These are phyloP conservation scores for Phytopythium ostracodes DNA, from an alignment of 352 stramenopile genomes.

Conservation along the genomic window DNA sequence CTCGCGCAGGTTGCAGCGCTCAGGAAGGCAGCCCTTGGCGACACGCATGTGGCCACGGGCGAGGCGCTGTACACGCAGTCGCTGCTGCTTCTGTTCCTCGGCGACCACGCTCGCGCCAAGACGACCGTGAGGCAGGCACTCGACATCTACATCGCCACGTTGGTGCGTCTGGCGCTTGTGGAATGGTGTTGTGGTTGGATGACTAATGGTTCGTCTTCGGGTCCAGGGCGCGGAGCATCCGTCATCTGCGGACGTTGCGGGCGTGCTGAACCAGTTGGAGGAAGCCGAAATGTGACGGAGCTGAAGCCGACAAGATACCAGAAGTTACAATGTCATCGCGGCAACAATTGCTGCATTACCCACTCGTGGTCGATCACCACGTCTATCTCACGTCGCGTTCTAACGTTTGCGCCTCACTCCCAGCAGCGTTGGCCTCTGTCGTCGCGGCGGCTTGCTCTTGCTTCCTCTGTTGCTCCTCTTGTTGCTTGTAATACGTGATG, in stretches of 20 bases:
- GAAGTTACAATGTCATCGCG: not conserved
- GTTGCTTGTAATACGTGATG: constrained; percentile 43
- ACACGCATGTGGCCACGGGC: constrained; percentile 49
- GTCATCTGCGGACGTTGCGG: constrained; percentile 51
- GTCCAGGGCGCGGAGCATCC: constrained; percentile 47
- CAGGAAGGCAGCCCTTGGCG: constrained; percentile 33
- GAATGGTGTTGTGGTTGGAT: not conserved
- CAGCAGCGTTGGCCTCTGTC: not conserved
- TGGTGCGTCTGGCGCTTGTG: constrained; percentile 25
- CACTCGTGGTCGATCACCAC: not conserved
- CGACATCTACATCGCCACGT: constrained; percentile 46
- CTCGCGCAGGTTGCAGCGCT: constrained; percentile 46
- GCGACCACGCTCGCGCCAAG: constrained; percentile 45
- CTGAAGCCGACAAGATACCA: too few species aligned
- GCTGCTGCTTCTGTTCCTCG: constrained; percentile 50
- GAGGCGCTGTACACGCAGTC: constrained; percentile 61
- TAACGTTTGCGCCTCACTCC: not conserved
- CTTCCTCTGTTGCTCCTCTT: constrained; percentile 15
- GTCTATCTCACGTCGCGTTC: not conserved
- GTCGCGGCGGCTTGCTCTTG: constrained; percentile 13
- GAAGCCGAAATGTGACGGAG: constrained; percentile 32
- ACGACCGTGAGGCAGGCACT: constrained; percentile 44
- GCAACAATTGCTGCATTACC: not conserved
- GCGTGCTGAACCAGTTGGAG: constrained; percentile 46
- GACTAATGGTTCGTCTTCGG: not conserved